Evolutionary conservation across 2,329 filamentous ascomycete genomes (phyloP).

Genomic region (Zymoseptoria pseudotritici): DNA sequence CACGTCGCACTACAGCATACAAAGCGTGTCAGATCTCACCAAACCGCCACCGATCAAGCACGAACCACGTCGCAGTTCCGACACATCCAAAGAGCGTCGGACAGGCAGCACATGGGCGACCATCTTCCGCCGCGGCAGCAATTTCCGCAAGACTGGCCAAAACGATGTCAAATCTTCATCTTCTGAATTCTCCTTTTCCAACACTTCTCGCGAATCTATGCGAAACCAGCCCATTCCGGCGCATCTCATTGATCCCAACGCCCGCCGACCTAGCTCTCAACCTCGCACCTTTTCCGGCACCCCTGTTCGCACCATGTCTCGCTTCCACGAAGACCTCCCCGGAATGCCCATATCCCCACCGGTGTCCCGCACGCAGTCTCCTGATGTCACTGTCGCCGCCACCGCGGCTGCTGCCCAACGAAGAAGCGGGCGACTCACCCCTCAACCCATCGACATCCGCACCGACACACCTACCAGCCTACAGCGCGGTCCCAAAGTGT

Average conservation of each 20-base stretch:
- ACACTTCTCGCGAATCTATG: conserved; percentile 85
- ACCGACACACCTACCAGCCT: conserved; percentile 34
- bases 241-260: conserved; percentile 36
- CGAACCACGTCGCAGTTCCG: conserved; percentile 23
- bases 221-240: conserved; percentile 47
- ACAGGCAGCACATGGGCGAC: conserved; percentile 53
- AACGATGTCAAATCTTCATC: conserved; percentile 45
- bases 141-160: conserved; percentile 34
- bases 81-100: conserved; percentile 43
- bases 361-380: conserved; percentile 71
- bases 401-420: conserved; percentile 35
- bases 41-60: conserved; percentile 27
- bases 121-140: conserved; percentile 61
- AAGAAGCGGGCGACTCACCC: conserved; percentile 26
- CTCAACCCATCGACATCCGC: conserved; percentile 14
- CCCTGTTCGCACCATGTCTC: conserved; percentile 76
- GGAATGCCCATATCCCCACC: conserved; percentile 76
- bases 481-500: conserved; percentile 40
- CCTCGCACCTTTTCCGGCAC: conserved; percentile 45
- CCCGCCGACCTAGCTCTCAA: conserved; percentile 29
- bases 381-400: conserved; percentile 51
- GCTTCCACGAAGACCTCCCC: conserved; percentile 85
- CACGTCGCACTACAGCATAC: conserved; percentile 5
- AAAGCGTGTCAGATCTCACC: conserved; percentile 15
- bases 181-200: conserved; percentile 70